Evolutionary conservation across 768 basidiomycete genomes (phyloP), one percentile per base, ranked within the genome.

Genomic region (Neoboletus subvelutipes): DNA sequence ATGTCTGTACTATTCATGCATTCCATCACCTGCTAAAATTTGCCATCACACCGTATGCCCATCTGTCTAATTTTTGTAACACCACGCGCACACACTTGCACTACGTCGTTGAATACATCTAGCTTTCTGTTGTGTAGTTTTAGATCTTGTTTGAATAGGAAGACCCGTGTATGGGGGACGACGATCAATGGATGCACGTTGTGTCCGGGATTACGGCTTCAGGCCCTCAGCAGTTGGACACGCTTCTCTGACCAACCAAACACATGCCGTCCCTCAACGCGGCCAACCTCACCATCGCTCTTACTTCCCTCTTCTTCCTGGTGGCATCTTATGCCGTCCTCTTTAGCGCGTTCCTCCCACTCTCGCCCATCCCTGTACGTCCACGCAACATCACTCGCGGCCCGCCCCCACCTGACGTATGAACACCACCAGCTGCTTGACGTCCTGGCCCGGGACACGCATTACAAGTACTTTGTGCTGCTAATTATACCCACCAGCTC

Each of bases 401-500:
- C 22, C 22, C 34, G 20, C 41, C 40, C 17, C 39, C 37, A 5
- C 41, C 59, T 70, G 66, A 71, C 70, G 60, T 68, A 59, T 46
- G 28, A 50, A 45, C 45, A 46, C 52, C 54, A 28, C 50, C 65
- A 94, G 91, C 45, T 85, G 20, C 73, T 93, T 56, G 84, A 88
- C 67, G 64, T 73, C 50, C 75, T 94, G 11, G 84, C 83, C 2
- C 64, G 73, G 40, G 94, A 96, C 75, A 83, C 77, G 24, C 92
- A 97, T 68, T 96, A 96, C 84, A 95, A 94, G 74, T 97, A 96
- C 73, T 84, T 96, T 63, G 65, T 74, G 31, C 73, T 94, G 12
- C 74, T 97, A 39, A 77, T 94, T 43, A 80, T 98, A 45, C 94
- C 96, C 13, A 86, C 87, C 9, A 83, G 80, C 11, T 79, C 88